Conservation (phyloP, 2,329 filamentous ascomycete species). For the Cladosporium velox region DNA sequence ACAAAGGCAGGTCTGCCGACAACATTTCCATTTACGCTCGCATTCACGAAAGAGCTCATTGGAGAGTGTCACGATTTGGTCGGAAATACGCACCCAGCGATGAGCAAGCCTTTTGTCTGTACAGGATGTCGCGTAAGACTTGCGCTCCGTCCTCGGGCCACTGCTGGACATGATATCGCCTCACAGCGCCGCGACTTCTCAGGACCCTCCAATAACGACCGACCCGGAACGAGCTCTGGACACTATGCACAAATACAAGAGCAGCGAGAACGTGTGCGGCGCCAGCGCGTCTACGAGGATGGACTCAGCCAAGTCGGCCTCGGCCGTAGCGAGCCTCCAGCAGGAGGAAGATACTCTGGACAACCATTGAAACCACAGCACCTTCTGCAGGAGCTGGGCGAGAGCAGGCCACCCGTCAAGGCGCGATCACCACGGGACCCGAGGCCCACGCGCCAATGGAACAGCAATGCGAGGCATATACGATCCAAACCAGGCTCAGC, state of each 20-base stretch:
- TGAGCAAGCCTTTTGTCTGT: conserved; percentile 23
- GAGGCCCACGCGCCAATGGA: not conserved
- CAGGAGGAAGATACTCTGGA: conserved; percentile 16
- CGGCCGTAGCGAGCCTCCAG: not conserved
- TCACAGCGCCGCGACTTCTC: conserved; percentile 5
- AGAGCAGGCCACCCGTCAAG: not conserved
- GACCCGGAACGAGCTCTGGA: not conserved
- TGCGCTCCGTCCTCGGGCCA: conserved; percentile 4
- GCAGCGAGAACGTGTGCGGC: conserved; percentile 1
- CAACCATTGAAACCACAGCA: conserved; percentile 17
- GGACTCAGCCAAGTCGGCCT: not conserved
- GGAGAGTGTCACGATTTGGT: not conserved
- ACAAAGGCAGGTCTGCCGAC: not conserved
- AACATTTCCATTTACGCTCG: not conserved
- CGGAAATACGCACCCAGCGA: not conserved
- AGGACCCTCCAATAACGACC: not conserved
- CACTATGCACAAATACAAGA: not conserved
- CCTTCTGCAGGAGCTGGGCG: conserved; percentile 7
- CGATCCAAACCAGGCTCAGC: not conserved
- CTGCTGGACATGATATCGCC: not conserved
- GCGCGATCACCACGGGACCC: not conserved
- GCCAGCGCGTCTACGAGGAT: conserved; percentile 1
- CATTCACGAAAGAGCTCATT: not conserved
- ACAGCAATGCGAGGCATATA: not conserved
- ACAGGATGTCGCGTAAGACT: conserved; percentile 23